Base-by-base conservation (phyloP, 495 filamentous ascomycete genomes). In the Mycothermus thermophilus region DNA sequence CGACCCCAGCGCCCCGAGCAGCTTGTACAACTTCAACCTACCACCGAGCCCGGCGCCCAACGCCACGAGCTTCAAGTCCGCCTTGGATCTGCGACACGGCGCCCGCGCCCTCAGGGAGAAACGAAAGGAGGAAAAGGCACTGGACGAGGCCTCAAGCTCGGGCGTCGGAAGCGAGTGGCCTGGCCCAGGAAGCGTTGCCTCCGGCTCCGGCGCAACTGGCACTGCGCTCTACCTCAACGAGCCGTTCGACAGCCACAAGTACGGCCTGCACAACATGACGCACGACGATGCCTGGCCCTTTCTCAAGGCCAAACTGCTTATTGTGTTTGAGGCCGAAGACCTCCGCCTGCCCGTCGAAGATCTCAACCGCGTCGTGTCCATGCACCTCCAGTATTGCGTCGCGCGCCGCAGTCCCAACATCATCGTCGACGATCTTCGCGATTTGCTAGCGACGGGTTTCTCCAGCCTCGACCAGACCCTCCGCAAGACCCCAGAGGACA, bases 251-350 rank as follows among this genome's bases (percentile, higher is more conserved):
- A 51, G 61, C 11, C 45, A 48, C 18, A 71, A 69, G 38, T 71
- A 82, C 44, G 84, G 83, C 1, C 59, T 93, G 15, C 72, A 81
- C 40, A 84, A 83, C 43, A 79, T 94, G 75, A 74, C 72, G 4
- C 66, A 79, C 1, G 90, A 99, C 44, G 86, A 95, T 52, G 88
- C 86, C 5, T 99, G 92, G 92, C 83, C 87, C 16, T 81, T 84
- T 38, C 58, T 99, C n/a, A 90, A 88, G 44, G 78, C 80, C 0
- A 85, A 84, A 40, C 51, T 96, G n/a, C 65, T 96, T 8, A 74
- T 83, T 30, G 77, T 95, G 10, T 99, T 99, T 48, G 83, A 94
- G 44, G 87, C 83, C 8, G 92, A 95, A 46, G 82, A 93, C 42
- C 66, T 94, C 4, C 71, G 83, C 10, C 69, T 87, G 28, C 85